Conservation (phyloP, 2,329 filamentous ascomycete genomes). For the Stemphylium beticola region DNA sequence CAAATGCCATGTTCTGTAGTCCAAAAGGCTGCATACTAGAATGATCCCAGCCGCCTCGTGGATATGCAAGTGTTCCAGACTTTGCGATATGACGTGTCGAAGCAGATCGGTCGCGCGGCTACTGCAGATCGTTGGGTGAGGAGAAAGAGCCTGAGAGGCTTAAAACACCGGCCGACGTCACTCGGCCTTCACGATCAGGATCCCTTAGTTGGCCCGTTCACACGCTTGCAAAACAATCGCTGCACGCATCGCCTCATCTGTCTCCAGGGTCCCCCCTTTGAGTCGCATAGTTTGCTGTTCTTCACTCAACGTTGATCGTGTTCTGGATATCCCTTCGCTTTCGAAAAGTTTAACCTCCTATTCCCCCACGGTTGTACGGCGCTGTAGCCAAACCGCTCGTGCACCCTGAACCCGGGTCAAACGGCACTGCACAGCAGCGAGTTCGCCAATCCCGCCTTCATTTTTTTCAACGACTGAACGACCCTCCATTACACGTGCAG, state of each 20-base stretch:
- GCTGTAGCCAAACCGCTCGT: not conserved
- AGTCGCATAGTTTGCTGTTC: not conserved
- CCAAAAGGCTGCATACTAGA: not conserved
- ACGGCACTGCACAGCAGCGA: constrained; percentile 4
- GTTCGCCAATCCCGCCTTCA: not conserved
- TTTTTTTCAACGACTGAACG: not conserved
- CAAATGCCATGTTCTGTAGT: not conserved
- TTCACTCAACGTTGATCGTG: not conserved
- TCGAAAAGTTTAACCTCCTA: not conserved
- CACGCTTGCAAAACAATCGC: constrained; percentile 13
- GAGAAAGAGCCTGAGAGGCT: constrained; percentile 12
- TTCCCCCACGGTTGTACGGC: not conserved
- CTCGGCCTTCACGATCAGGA: constrained; percentile 4
- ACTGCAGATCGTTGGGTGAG: constrained; percentile 22
- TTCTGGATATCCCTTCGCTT: not conserved
- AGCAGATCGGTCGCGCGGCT: constrained; percentile 17
- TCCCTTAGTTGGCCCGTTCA: constrained; percentile 13
- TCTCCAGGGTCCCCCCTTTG: not conserved
- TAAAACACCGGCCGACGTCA: constrained; percentile 31
- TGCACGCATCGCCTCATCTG: constrained; percentile 4
- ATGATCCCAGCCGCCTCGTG: not conserved
- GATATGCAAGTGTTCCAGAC: constrained; percentile 4
- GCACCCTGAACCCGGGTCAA: not conserved
- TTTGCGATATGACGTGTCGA: constrained; percentile 11
- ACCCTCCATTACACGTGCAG: not conserved